A percentile compares a stretch with the other conserved stretches of the same genome.
These are phyloP conservation scores for Centaurea solstitialis DNA, from an alignment of 129 eudicot species.

Conservation along the genomic window DNA sequence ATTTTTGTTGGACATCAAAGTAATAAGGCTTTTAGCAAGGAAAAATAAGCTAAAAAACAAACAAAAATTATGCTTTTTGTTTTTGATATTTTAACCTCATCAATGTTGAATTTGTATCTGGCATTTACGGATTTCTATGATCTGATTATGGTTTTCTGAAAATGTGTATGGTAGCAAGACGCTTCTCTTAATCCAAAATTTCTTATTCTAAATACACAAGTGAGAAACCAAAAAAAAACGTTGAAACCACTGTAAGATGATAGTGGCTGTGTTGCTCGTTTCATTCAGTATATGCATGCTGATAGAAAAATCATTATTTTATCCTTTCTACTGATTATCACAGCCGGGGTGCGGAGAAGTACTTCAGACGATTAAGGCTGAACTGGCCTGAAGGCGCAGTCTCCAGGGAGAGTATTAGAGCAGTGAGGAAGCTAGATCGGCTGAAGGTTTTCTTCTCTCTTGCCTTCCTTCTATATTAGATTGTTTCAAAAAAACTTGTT, in stretches of 20 bases:
- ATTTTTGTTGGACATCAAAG: not conserved
- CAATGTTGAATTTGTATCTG: too few species aligned
- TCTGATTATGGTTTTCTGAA: not conserved
- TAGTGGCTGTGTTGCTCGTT: not conserved
- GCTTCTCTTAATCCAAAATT: not conserved
- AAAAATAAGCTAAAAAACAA: not conserved
- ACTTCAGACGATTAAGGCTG: conserved; percentile 65
- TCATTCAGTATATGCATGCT: not conserved
- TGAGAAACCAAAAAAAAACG: not conserved
- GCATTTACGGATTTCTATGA: not conserved
- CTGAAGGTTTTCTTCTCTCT: conserved; percentile 50
- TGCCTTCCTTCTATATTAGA: not conserved
- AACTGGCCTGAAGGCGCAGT: conserved; percentile 98
- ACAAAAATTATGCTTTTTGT: not conserved
- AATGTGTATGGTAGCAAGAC: not conserved
- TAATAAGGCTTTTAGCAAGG: not conserved
- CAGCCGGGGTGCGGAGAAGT: conserved; percentile 73
- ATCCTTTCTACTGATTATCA: conserved; percentile 3
- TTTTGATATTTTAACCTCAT: too few species aligned
- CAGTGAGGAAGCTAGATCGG: conserved; percentile 79
- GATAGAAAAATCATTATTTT: not conserved
- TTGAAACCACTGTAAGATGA: not conserved
- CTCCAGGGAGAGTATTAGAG: conserved; percentile 86
- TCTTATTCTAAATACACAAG: too few species aligned
- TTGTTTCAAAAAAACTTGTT: not conserved